phyloP scores from a whole-genome alignment of 305 asterid species.

The Lippia alba region DNA sequence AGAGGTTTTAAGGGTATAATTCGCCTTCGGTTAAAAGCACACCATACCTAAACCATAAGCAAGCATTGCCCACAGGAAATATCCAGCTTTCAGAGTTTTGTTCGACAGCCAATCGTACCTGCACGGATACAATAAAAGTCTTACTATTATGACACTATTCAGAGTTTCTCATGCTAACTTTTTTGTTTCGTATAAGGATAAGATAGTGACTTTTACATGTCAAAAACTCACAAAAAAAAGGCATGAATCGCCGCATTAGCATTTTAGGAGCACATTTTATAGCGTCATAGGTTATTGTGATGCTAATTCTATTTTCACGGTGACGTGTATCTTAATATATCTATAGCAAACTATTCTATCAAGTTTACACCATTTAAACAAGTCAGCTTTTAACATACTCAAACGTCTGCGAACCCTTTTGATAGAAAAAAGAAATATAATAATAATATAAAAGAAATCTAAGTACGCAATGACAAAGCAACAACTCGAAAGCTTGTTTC shows the following conservation, averaged over 20 bases:
- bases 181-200: too few relatives aligned
- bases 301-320: too few relatives aligned
- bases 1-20: background rate
- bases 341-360: background rate
- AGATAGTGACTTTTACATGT: too few relatives aligned
- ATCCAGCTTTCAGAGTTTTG: slow-evolving; percentile 61
- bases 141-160: background rate
- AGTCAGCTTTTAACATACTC: background rate
- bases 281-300: too few relatives aligned
- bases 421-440: too few relatives aligned
- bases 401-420: too few relatives aligned
- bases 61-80: slow-evolving; percentile 77
- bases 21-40: slow-evolving; percentile 3
- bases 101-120: slow-evolving; percentile 75
- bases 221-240: too few relatives aligned
- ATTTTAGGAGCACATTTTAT: too few relatives aligned
- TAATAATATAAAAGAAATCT: too few relatives aligned
- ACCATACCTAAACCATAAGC: slow-evolving; percentile 78
- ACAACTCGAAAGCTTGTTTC: background rate
- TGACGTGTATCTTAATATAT: too few relatives aligned
- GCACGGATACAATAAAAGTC: slow-evolving; percentile 33
- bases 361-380: background rate
- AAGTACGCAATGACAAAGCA: background rate
- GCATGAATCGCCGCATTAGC: too few relatives aligned
- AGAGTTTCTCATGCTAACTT: too few relatives aligned